phyloP scores from a whole-genome alignment of 371 early-diverging fungal species.

The Mucor sp. region DNA sequence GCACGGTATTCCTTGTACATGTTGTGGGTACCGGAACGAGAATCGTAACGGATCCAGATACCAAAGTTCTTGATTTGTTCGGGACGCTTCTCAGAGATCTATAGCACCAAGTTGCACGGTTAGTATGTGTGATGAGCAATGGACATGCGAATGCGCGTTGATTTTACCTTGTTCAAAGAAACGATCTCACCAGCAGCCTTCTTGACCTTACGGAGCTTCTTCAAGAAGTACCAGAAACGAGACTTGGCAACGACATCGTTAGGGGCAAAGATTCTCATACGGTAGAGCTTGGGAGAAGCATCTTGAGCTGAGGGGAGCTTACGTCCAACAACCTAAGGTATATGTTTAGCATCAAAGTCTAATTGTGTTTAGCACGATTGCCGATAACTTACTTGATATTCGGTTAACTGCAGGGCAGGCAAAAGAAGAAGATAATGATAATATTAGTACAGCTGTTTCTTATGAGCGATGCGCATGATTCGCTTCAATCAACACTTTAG shows the following conservation, averaged over 20 bases:
- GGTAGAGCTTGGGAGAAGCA: slow-evolving; percentile 93
- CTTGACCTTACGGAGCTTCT: slow-evolving; percentile 98
- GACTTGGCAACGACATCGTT: slow-evolving; percentile 97
- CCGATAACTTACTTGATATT: slow-evolving; percentile 17
- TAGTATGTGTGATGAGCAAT: too few relatives aligned
- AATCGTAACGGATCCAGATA: slow-evolving; percentile 98
- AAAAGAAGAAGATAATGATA: background rate
- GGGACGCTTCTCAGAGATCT: slow-evolving; percentile 94
- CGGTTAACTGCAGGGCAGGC: slow-evolving; percentile 10
- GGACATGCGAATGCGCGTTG: background rate
- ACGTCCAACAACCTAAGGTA: slow-evolving; percentile 80
- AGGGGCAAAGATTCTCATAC: slow-evolving; percentile 97
- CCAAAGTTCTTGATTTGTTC: slow-evolving; percentile 96
- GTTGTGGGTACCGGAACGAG: slow-evolving; percentile 98
- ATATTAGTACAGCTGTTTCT: background rate
- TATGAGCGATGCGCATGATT: background rate
- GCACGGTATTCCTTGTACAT: slow-evolving; percentile 99
- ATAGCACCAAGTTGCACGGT: background rate
- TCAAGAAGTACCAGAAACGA: slow-evolving; percentile 98
- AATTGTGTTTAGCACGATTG: background rate
- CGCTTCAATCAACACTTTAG: background rate
- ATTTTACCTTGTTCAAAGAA: slow-evolving; percentile 91
- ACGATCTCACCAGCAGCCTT: slow-evolving; percentile 95
- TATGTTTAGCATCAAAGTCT: background rate
- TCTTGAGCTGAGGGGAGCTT: slow-evolving; percentile 91